Evolutionary conservation across 2,329 filamentous ascomycete species (phyloP).

Genomic region (Hymenoscyphus linearis): DNA sequence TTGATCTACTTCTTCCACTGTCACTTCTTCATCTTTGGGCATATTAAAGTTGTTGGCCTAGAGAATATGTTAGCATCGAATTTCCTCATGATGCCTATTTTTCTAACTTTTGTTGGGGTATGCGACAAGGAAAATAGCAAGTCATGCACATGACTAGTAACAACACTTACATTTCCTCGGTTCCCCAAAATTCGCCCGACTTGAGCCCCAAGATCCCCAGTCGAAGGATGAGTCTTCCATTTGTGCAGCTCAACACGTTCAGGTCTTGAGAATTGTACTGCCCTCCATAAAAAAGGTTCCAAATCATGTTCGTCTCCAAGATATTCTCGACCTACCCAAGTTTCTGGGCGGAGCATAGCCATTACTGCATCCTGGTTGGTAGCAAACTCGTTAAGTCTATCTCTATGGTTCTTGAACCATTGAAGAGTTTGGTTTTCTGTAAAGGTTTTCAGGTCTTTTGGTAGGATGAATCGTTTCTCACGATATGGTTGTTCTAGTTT

Average conservation of each 20-base stretch:
- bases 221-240: constrained; percentile 50
- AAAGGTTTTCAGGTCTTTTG: constrained; percentile 40
- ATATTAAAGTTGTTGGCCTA: constrained; percentile 4
- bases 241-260: constrained; percentile 56
- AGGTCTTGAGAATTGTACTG: constrained; percentile 58
- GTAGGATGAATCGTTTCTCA: constrained; percentile 36
- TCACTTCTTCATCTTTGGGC: constrained; percentile 6
- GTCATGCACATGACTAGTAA: constrained; percentile 14
- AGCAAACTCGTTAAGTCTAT: constrained; percentile 49
- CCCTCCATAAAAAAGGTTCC: constrained; percentile 61
- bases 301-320: constrained; percentile 58
- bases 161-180: constrained; percentile 18
- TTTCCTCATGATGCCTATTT: not conserved
- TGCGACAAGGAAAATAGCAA: not conserved
- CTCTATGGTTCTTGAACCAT: constrained; percentile 67
- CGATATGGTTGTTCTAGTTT: constrained; percentile 46
- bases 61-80: not conserved
- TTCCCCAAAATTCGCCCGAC: constrained; percentile 18
- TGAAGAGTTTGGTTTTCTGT: constrained; percentile 50
- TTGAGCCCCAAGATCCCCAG: constrained; percentile 62
- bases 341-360: constrained; percentile 71
- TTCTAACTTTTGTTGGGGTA: too few relatives aligned
- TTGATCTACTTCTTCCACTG: constrained; percentile 66
- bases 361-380: constrained; percentile 61
- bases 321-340: constrained; percentile 73